Conservation (phyloP, 306 rosid species). For the Prunus mongolica region DNA sequence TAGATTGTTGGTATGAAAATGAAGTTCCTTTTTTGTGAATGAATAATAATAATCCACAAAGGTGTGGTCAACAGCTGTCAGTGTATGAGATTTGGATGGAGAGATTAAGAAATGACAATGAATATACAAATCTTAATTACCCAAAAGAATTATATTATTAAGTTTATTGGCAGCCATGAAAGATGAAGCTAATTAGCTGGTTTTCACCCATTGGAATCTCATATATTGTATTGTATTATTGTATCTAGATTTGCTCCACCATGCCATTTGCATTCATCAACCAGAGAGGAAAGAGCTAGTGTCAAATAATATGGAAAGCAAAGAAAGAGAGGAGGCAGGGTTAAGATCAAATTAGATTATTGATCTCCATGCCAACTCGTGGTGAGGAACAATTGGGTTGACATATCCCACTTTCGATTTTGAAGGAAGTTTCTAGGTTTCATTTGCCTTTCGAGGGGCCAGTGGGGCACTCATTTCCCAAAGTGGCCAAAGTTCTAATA, state of each 20-base stretch:
- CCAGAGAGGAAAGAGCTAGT: neutral
- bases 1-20: neutral
- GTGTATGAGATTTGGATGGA: neutral
- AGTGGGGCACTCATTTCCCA: conserved; percentile 11
- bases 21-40: neutral
- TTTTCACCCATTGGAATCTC: neutral
- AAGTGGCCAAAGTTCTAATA: conserved; percentile 17
- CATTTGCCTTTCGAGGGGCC: neutral
- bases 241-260: neutral
- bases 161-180: conserved; percentile 9
- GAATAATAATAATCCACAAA: neutral
- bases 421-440: neutral
- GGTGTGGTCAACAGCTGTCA: conserved; percentile 7
- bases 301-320: neutral
- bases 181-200: conserved; percentile 13
- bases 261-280: neutral
- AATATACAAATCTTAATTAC: neutral
- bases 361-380: neutral
- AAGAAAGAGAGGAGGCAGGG: neutral
- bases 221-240: neutral
- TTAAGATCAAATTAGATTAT: neutral
- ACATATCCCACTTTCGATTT: conserved; percentile 28
- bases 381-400: neutral
- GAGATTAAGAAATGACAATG: neutral
- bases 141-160: neutral